These are phyloP conservation scores for Flueggea neowawraea DNA, from an alignment of 441 rosid species.

Conservation along the genomic window DNA sequence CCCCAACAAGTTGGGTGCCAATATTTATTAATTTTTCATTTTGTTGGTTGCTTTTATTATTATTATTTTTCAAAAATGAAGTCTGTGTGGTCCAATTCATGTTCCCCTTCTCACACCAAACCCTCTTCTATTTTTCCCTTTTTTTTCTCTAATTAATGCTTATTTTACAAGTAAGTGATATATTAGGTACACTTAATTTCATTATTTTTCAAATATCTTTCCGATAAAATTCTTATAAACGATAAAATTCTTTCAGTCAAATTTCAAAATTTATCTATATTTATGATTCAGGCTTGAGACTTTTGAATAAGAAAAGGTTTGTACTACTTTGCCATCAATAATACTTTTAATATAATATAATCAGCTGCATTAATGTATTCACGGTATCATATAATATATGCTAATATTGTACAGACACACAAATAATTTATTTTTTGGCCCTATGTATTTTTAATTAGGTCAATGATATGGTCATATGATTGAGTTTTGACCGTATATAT, in stretches of 20 bases:
- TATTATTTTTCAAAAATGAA: constrained; percentile 22
- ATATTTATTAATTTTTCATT: constrained; percentile 28
- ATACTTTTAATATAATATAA: neutral
- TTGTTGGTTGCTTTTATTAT: constrained; percentile 13
- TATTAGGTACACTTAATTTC: no score
- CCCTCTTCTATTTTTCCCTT: neutral
- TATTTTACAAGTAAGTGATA: constrained; percentile 27
- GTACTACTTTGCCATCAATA: no score
- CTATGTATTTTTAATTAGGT: constrained; percentile 15
- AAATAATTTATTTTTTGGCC: neutral
- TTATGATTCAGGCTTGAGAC: no score
- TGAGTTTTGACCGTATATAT: constrained; percentile 10
- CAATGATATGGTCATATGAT: constrained; percentile 49
- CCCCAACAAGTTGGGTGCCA: constrained; percentile 67
- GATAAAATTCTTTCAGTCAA: no score
- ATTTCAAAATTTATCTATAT: no score
- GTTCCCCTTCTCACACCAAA: constrained; percentile 28
- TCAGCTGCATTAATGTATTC: no score
- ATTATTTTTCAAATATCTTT: no score
- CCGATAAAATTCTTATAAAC: no score
- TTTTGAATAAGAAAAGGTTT: no score
- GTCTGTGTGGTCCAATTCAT: constrained; percentile 62
- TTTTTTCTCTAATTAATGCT: constrained; percentile 21
- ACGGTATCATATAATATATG: no score
- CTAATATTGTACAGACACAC: neutral